Evolutionary conservation across 495 filamentous ascomycete genomes (phyloP).

Genomic region (Letharia columbiana): DNA sequence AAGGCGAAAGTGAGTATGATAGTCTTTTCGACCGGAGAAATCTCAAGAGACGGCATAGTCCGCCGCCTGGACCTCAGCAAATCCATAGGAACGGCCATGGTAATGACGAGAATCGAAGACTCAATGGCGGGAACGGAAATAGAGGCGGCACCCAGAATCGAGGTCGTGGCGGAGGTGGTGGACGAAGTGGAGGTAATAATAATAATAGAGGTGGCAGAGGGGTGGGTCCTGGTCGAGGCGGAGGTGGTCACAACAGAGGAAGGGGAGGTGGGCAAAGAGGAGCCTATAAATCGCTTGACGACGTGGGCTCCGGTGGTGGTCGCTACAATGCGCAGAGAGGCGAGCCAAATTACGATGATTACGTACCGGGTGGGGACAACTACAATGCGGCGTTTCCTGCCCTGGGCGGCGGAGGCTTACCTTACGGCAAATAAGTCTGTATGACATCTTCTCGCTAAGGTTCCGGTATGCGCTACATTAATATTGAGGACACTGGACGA

Average conservation of each 20-base stretch:
- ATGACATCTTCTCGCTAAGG: background rate
- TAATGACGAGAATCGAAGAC: conserved; percentile 25
- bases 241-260: conserved; percentile 32
- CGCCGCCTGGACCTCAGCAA: conserved; percentile 5
- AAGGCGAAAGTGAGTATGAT: conserved; percentile 49
- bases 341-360: conserved; percentile 28
- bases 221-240: conserved; percentile 37
- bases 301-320: conserved; percentile 27
- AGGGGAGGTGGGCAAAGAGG: conserved; percentile 18
- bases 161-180: conserved; percentile 40
- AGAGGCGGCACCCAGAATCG: conserved; percentile 36
- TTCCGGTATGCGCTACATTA: background rate
- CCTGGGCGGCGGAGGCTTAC: conserved; percentile 28
- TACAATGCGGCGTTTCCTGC: conserved; percentile 22
- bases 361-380: conserved; percentile 25
- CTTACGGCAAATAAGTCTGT: conserved; percentile 21
- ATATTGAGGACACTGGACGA: background rate
- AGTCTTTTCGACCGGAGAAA: conserved; percentile 46
- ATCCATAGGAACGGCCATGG: conserved; percentile 20
- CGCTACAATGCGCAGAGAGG: conserved; percentile 24
- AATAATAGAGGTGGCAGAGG: conserved; percentile 37
- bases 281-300: conserved; percentile 41
- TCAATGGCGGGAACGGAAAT: conserved; percentile 9
- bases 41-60: conserved; percentile 46
- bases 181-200: conserved; percentile 36